These are phyloP conservation scores for Trichoderma brevicompactum DNA, from an alignment of 2,329 filamentous ascomycete species.

Conservation along the genomic window DNA sequence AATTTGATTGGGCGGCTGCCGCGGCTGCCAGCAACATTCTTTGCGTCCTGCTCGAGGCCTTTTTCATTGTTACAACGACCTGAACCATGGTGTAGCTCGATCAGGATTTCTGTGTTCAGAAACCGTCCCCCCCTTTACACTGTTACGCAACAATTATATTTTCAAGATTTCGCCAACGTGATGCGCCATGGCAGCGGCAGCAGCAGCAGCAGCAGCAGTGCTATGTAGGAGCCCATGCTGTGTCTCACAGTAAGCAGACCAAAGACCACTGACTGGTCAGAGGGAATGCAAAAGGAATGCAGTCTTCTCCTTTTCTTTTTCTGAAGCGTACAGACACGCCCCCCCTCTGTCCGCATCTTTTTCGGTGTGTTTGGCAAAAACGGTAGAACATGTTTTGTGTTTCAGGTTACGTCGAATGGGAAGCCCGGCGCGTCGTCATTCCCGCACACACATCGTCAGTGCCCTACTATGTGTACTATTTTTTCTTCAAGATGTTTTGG, in stretches of 20 bases:
- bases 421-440: neutral
- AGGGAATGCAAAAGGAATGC: neutral
- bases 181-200: neutral
- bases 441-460: neutral
- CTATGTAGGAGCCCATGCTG: neutral
- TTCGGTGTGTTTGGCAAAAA: neutral
- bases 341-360: neutral
- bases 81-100: neutral
- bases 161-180: neutral
- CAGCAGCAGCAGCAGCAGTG: neutral
- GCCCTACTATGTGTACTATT: neutral
- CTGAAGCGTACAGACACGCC: neutral
- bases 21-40: neutral
- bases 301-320: neutral
- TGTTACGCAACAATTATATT: neutral
- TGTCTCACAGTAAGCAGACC: neutral
- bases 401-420: neutral
- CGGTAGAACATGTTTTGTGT: neutral
- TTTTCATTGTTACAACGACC: neutral
- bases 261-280: neutral
- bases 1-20: constrained; percentile 11
- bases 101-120: neutral
- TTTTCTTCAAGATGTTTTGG: neutral
- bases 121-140: neutral
- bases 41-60: neutral